Base-by-base conservation (phyloP, 2,329 filamentous ascomycete genomes). In the Ophiostoma sp. region DNA sequence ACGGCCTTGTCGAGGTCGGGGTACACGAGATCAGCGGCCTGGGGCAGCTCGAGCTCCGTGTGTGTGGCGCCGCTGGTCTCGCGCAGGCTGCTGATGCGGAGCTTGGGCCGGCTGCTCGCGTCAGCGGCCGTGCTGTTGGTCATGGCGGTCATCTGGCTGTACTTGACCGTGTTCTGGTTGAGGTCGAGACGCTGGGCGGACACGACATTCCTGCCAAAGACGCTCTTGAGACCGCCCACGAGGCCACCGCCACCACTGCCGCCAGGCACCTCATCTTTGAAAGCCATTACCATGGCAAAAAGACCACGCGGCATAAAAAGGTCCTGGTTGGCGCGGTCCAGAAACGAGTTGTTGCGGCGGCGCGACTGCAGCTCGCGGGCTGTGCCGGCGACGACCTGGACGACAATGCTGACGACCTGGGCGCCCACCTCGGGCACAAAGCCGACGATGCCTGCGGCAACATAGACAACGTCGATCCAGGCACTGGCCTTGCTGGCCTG, bases 21-120 rank as follows among this genome's bases (percentile, higher is more conserved):
- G 49, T 55, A 80, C 8, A 80, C 75, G 1, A 81, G 74, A 8
- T 77, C 76, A 12, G 79, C 78, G 11, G 77, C 74, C 71, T 78
- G 75, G 3, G 78, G 77, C 66, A 79, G 73, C 70, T 78, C 75
- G 2, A 77, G 67, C 62, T 78, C 75, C 16, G 78, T 77, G 66
- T 74, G 74, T 2, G 78, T 79, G 41, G 75, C 78, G 6, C 74
- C 78, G 62, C 76, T 78, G 4, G 74, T 75, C 6, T 77, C 66
- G 27, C 77, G 73, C 8, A 79, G 66, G 66, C 76, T 75, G 41
- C 76, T 73, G 71, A 78, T 73, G 5, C 74, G 71, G 47, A 77
- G 73, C 67, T 72, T 73, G 66, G 66, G 60, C 5, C 70, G 70
- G 2, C 73, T 75, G 27, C 70, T 70, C 14, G 70, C 49, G 45